Conservation (phyloP, 495 filamentous ascomycete species). For the Staphylotrichum longicolle region DNA sequence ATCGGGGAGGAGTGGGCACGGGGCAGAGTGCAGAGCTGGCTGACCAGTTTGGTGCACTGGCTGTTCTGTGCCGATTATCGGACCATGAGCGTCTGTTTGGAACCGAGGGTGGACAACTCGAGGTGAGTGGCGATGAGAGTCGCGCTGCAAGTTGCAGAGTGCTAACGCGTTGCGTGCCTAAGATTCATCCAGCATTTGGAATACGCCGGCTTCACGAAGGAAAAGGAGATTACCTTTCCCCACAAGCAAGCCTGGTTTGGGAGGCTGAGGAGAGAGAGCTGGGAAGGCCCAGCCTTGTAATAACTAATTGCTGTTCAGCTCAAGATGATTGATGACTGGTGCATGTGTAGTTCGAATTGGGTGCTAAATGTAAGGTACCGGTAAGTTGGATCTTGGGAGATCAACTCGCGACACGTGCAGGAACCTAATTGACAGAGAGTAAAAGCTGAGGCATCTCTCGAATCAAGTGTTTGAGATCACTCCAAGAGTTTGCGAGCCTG, state of each 20-base stretch:
- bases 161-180: background rate
- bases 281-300: constrained; percentile 76
- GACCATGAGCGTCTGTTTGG: constrained; percentile 77
- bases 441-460: no score
- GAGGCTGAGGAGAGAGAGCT: constrained; percentile 75
- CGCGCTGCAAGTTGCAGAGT: constrained; percentile 3
- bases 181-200: constrained; percentile 80
- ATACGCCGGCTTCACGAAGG: constrained; percentile 78
- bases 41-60: constrained; percentile 82
- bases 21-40: constrained; percentile 75
- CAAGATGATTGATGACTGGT: no score
- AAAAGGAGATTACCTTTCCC: constrained; percentile 82
- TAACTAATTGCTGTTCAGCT: background rate
- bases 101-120: constrained; percentile 88
- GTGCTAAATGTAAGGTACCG: no score
- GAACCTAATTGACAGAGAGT: no score
- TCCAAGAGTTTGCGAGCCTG: no score
- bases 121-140: constrained; percentile 57
- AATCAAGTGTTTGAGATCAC: no score
- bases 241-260: constrained; percentile 92
- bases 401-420: no score
- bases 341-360: no score
- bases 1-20: constrained; percentile 92
- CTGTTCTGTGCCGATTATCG: constrained; percentile 75
- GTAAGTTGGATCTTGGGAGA: no score